Evolutionary conservation across 768 basidiomycete genomes (phyloP).

Genomic region (Filobasidium wieringae): DNA sequence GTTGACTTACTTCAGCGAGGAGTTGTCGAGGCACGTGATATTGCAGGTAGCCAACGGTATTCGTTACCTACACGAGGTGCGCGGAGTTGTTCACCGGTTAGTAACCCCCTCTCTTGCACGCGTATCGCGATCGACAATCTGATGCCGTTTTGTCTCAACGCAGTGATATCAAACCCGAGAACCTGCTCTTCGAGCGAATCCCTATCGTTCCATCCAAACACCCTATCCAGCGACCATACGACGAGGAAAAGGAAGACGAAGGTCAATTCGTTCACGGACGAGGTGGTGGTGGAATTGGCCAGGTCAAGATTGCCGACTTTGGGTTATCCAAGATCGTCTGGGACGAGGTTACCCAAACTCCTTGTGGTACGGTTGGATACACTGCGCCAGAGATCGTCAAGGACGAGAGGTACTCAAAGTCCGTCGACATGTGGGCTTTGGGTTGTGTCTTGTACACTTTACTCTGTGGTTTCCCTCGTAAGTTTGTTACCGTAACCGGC

Average conservation of each 20-base stretch:
- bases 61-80: constrained; percentile 89
- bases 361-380: constrained; percentile 98
- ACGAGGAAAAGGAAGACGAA: constrained; percentile 97
- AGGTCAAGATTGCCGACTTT: constrained; percentile 97
- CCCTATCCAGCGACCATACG: constrained; percentile 68
- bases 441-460: constrained; percentile 98
- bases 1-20: constrained; percentile 95
- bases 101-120: constrained; percentile 8
- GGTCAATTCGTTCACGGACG: constrained; percentile 85
- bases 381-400: constrained; percentile 99
- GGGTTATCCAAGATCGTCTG: constrained; percentile 95
- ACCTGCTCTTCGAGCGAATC: constrained; percentile 83
- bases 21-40: constrained; percentile 92
- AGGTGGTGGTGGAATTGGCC: constrained; percentile 93
- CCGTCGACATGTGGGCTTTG: constrained; percentile 99
- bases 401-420: constrained; percentile 63
- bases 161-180: constrained; percentile 95
- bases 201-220: constrained; percentile 76
- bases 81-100: constrained; percentile 87
- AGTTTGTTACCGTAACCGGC: constrained; percentile 11
- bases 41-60: constrained; percentile 83
- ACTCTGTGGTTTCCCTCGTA: constrained; percentile 69
- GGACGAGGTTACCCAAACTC: constrained; percentile 98
- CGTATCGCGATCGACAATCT: neutral
- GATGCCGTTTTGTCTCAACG: neutral